Evolutionary conservation across 768 basidiomycete species (phyloP).

Genomic region (Daedaleopsis sinensis): DNA sequence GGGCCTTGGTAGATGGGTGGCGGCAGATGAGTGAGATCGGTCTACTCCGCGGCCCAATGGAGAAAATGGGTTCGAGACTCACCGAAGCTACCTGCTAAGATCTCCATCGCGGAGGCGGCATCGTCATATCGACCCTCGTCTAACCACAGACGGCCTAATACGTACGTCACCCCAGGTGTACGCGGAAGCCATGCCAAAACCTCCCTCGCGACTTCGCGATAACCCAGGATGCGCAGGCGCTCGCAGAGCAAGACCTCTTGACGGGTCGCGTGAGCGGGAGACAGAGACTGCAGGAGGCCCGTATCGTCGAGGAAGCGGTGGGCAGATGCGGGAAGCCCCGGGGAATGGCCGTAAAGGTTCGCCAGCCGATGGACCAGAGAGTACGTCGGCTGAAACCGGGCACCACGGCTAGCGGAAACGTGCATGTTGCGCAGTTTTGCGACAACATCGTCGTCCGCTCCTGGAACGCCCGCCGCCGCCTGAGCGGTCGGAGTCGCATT

Average conservation of each 20-base stretch:
- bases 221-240: conserved; percentile 63
- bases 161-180: conserved; percentile 75
- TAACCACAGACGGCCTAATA: conserved; percentile 69
- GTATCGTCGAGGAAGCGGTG: conserved; percentile 72
- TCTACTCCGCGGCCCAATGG: background rate
- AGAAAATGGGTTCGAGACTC: conserved; percentile 28
- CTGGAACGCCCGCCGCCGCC: conserved; percentile 33
- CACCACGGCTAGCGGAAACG: conserved; percentile 38
- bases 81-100: conserved; percentile 78
- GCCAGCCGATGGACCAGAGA: conserved; percentile 70
- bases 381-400: conserved; percentile 52
- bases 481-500: conserved; percentile 35
- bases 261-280: conserved; percentile 66
- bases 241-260: conserved; percentile 78
- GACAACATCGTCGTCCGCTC: conserved; percentile 60
- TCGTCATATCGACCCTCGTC: conserved; percentile 72
- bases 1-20: conserved; percentile 41
- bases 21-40: conserved; percentile 11
- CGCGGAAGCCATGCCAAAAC: conserved; percentile 78
- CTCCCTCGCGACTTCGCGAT: conserved; percentile 61
- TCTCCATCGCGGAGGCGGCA: conserved; percentile 71
- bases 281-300: conserved; percentile 67
- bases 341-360: conserved; percentile 49
- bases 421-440: conserved; percentile 74
- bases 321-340: conserved; percentile 58